A percentile compares a stretch with the other conserved stretches of the same genome.
Evolutionary conservation across 208 protist species (phyloP).

Genomic region (Trypanosoma rangeli): DNA sequence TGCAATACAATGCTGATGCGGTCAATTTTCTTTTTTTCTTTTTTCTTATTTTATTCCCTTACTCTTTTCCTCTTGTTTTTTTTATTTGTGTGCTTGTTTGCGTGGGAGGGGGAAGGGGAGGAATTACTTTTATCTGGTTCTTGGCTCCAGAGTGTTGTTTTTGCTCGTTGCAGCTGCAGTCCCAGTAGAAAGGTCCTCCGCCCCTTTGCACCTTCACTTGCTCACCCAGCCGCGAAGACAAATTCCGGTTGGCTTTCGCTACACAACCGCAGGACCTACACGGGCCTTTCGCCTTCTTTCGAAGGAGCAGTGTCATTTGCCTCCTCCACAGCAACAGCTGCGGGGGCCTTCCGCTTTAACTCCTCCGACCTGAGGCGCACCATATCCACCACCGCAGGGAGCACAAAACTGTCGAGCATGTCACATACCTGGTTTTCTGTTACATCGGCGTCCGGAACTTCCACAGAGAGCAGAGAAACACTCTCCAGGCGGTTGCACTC

Average conservation of each 20-base stretch:
- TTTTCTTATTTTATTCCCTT: not conserved
- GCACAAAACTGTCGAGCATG: constrained; percentile 76
- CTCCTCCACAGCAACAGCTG: constrained; percentile 42
- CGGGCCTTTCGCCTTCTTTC: constrained; percentile 1
- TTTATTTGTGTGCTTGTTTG: constrained; percentile 16
- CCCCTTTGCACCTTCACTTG: not conserved
- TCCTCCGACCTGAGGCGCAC: constrained; percentile 37
- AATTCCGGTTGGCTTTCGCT: not conserved
- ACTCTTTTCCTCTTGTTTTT: constrained; percentile 1
- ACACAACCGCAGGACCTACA: not conserved
- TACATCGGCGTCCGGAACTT: constrained; percentile 22
- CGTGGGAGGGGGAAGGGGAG: not conserved
- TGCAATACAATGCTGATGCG: not conserved
- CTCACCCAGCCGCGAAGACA: not conserved
- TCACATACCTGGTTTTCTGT: constrained; percentile 69
- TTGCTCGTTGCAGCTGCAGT: not conserved
- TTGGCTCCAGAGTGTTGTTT: too few species aligned
- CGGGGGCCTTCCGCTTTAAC: constrained; percentile 53
- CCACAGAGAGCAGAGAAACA: constrained; percentile 28
- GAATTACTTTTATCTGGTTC: too few species aligned
- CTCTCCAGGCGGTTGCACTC: constrained; percentile 51
- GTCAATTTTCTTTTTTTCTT: not conserved
- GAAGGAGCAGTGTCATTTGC: constrained; percentile 3
- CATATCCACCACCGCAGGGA: constrained; percentile 65
- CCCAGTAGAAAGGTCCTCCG: not conserved